A percentile compares a stretch with the other conserved stretches of the same genome.
Evolutionary conservation across 768 basidiomycete genomes (phyloP).

Genomic region (Lactarius hatsudake): DNA sequence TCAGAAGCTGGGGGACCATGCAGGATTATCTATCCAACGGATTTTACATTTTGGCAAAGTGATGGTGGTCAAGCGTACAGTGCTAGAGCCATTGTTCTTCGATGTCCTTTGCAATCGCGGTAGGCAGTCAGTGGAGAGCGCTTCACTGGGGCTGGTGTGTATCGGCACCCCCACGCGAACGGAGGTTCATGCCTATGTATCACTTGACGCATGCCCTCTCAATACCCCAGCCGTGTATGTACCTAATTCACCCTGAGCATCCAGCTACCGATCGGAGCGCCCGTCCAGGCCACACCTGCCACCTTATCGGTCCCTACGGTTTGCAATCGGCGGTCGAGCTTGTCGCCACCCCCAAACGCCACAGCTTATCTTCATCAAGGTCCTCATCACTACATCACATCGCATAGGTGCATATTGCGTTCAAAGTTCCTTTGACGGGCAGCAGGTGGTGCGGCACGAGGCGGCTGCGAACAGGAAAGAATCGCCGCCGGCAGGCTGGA

Average conservation of each 20-base stretch:
- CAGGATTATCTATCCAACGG: too few relatives aligned
- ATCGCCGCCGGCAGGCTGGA: neutral
- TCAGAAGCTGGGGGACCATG: too few relatives aligned
- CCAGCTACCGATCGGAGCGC: neutral
- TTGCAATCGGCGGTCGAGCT: constrained; percentile 6
- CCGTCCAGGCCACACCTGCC: neutral
- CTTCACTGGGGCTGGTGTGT: too few relatives aligned
- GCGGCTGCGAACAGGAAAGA: neutral
- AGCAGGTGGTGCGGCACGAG: constrained; percentile 10
- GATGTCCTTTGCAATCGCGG: too few relatives aligned
- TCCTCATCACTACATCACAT: constrained; percentile 13
- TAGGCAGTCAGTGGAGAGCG: too few relatives aligned
- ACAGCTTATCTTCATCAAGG: constrained; percentile 5
- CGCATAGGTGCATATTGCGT: neutral
- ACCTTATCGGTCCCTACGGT: constrained; percentile 4
- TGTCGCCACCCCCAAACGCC: neutral
- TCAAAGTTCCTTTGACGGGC: neutral
- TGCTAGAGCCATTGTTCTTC: too few relatives aligned
- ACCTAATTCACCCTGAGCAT: neutral
- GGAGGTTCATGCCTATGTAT: too few relatives aligned
- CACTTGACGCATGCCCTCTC: neutral
- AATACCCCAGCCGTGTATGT: neutral
- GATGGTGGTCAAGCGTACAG: too few relatives aligned
- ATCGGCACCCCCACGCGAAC: too few relatives aligned
- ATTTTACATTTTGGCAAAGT: too few relatives aligned